Evolutionary conservation across 805 yeast species (phyloP).

Genomic region (Huiozyma naganishii): DNA sequence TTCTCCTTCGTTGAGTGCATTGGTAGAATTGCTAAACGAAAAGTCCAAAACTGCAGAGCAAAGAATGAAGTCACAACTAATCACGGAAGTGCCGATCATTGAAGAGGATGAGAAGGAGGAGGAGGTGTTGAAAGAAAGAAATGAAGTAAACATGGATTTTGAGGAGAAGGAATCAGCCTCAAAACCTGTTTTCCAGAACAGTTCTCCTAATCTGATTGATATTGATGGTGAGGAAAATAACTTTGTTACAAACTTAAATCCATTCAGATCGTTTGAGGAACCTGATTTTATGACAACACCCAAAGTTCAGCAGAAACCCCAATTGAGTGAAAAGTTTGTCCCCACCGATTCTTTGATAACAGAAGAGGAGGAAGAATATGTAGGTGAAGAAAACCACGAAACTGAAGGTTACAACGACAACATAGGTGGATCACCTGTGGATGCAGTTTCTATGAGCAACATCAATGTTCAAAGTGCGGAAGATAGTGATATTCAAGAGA

Average conservation of each 20-base stretch:
- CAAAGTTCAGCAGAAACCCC: slow-evolving; percentile 4
- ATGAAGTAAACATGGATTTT: neutral
- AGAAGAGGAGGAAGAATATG: neutral
- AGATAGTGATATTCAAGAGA: too few species aligned
- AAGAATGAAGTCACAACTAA: slow-evolving; percentile 10
- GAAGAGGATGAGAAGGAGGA: slow-evolving; percentile 17
- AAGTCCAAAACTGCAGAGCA: slow-evolving; percentile 26
- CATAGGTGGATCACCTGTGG: neutral
- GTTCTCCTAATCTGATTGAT: slow-evolving; percentile 31
- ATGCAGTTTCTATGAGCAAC: too few species aligned
- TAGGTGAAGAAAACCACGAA: neutral
- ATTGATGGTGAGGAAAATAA: slow-evolving; percentile 9
- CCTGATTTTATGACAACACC: slow-evolving; percentile 26
- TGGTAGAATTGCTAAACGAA: slow-evolving; percentile 32
- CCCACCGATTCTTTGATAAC: neutral
- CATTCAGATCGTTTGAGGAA: slow-evolving; percentile 10
- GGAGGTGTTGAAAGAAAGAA: neutral
- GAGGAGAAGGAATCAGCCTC: neutral
- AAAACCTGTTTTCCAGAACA: neutral
- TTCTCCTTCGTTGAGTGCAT: slow-evolving; percentile 34
- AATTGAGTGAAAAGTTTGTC: neutral
- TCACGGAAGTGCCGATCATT: slow-evolving; percentile 10
- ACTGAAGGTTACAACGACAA: neutral
- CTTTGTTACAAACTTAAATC: neutral
- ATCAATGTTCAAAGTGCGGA: too few species aligned